Base-by-base conservation (phyloP, 2,329 filamentous ascomycete genomes). In the Fusarium papillatum region DNA sequence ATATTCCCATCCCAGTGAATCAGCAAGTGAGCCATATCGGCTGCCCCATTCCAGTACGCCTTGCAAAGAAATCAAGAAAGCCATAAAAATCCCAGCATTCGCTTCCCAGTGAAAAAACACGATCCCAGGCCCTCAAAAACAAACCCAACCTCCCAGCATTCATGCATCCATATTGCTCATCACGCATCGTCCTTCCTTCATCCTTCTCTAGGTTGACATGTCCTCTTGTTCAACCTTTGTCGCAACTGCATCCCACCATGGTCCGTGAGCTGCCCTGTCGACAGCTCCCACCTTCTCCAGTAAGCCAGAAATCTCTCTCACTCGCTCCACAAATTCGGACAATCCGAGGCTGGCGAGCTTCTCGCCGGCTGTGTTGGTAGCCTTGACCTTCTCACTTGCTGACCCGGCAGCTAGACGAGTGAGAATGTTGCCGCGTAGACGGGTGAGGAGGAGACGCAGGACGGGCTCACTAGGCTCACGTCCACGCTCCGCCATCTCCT, bases 191-290 rank as follows among this genome's bases (percentile, higher is more conserved):
- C 55, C 55, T 14, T 39, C 64, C 66, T 63, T 43, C 39, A 61
- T 69, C 41, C 41, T 29, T 22, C 55, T 62, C 70, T 80, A 81
- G 57, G 71, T 43, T 22, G 76, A 72, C 69, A 81, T 76, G 13
- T 82, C 83, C 68, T 87, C 87, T 71, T 83, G 84, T 74, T 87
- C 87, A 31, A 91, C 86, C 81, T 88, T 90, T 72, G 88, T 87
- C 0, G 91, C 90, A 73, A 94, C 88, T 57, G 87, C 84, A 82
- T 95, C 93, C 87, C 94, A 95, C 93, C 93, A 95, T 53, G 85
- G 80, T 16, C 90, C 90, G 82, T 95, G 94, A 10, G 91, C 89
- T 72, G 90, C 91, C 73, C 92, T 88, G 80, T 95, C 94, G 7
- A 95, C 91, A 7, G 85, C 85, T 17, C 92, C 91, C 5, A 95